A percentile compares a stretch with the other conserved stretches of the same genome.
Conservation (phyloP, 2,329 filamentous ascomycete genomes). For the Blastomyces emzantsi region DNA sequence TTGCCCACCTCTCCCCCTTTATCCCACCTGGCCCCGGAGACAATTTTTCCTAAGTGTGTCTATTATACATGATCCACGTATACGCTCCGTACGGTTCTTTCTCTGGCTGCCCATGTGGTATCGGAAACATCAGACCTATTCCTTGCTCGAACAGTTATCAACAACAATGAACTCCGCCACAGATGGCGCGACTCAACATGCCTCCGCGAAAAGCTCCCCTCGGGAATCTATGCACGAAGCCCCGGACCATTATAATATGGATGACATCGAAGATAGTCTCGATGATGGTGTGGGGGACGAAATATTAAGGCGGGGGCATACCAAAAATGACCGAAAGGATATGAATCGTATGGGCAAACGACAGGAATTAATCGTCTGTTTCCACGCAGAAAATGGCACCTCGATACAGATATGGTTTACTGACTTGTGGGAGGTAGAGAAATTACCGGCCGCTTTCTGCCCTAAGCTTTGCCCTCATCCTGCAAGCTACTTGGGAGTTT, state of each 20-base stretch:
- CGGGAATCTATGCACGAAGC: conserved; percentile 1
- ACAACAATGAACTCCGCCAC: background rate
- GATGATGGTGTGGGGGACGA: conserved; percentile 7
- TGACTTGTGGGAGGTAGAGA: conserved; percentile 19
- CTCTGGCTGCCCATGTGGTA: background rate
- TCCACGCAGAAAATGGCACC: background rate
- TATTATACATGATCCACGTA: background rate
- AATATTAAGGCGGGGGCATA: conserved; percentile 10
- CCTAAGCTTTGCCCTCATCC: conserved; percentile 28
- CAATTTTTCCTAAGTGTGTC: background rate
- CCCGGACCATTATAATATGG: conserved; percentile 7
- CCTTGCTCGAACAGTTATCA: background rate
- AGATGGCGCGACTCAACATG: background rate
- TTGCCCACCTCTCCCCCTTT: too few relatives aligned
- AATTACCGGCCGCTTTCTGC: conserved; percentile 28
- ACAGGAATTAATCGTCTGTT: conserved; percentile 26
- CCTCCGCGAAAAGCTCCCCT: conserved; percentile 5
- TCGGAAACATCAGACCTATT: background rate
- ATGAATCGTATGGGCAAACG: conserved; percentile 29
- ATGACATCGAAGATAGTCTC: conserved; percentile 7
- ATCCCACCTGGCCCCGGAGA: background rate
- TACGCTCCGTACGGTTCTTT: background rate
- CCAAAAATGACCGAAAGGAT: conserved; percentile 22
- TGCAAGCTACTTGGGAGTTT: conserved; percentile 32
- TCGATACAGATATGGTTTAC: background rate